phyloP scores from a whole-genome alignment of 257 asterid species.

The Nicotiana tabacum region DNA sequence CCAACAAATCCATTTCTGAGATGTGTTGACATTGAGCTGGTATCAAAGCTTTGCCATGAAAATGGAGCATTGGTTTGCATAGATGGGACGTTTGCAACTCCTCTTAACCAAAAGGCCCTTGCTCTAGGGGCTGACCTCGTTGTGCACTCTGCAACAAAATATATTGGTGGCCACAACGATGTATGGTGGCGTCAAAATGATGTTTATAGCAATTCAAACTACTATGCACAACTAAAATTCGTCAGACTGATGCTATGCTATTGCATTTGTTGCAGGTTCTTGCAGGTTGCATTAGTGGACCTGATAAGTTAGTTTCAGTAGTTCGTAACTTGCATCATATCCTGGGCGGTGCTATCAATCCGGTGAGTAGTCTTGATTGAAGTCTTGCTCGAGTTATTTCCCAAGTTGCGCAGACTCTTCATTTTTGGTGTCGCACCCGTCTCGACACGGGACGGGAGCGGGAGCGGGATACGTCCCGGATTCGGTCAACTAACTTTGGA shows the following conservation, averaged over 20 bases:
- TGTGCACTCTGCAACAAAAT: constrained; percentile 85
- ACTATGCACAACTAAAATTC: not conserved
- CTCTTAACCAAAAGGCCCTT: constrained; percentile 89
- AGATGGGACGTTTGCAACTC: constrained; percentile 94
- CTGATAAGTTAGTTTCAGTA: constrained; percentile 58
- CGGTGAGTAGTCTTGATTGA: constrained; percentile 50
- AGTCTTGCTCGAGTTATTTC: not conserved
- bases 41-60: constrained; percentile 80
- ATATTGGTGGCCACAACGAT: constrained; percentile 87
- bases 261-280: constrained; percentile 49
- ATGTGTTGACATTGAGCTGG: constrained; percentile 87
- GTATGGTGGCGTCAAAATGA: constrained; percentile 31
- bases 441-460: no score
- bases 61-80: constrained; percentile 78
- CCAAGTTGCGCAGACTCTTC: no score
- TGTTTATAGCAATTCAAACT: not conserved
- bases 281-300: constrained; percentile 86
- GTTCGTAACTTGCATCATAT: constrained; percentile 85
- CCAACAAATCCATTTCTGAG: constrained; percentile 93
- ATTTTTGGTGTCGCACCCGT: no score
- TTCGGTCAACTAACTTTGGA: no score
- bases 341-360: constrained; percentile 84
- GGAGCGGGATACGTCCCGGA: no score
- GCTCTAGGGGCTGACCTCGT: constrained; percentile 92
- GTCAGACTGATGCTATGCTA: not conserved